Evolutionary conservation across 495 filamentous ascomycete species (phyloP).

Genomic region (Cenococcum geophilum): DNA sequence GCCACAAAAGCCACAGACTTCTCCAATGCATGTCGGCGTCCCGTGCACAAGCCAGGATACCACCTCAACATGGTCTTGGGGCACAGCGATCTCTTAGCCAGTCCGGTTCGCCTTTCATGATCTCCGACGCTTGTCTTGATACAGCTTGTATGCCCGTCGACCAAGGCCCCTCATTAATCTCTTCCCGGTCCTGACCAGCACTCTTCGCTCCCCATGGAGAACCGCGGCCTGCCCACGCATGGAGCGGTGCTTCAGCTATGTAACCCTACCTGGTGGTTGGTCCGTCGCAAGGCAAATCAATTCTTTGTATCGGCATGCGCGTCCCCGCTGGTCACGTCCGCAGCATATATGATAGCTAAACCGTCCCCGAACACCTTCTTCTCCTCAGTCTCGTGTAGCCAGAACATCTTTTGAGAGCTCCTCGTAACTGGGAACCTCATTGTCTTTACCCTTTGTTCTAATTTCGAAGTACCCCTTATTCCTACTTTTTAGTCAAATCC

Average conservation of each 20-base stretch:
- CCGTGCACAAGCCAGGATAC: not conserved
- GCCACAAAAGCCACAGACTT: not conserved
- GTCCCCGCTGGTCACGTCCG: not conserved
- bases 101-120: not conserved
- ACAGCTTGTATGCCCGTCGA: not conserved
- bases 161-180: slow-evolving; percentile 1
- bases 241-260: not conserved
- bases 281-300: not conserved
- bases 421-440: not conserved
- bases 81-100: not conserved
- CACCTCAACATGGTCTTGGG: not conserved
- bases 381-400: not conserved
- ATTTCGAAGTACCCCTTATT: not conserved
- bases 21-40: not conserved
- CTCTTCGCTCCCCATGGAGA: not conserved
- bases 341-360: not conserved
- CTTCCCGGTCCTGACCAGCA: not conserved
- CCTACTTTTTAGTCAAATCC: not conserved
- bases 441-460: not conserved
- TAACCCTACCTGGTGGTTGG: not conserved
- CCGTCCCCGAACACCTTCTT: not conserved
- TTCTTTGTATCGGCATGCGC: not conserved
- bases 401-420: not conserved
- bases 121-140: not conserved
- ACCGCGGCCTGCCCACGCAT: not conserved